phyloP scores from a whole-genome alignment of 345 rosid genomes.

The Mallotus nudiflorus region DNA sequence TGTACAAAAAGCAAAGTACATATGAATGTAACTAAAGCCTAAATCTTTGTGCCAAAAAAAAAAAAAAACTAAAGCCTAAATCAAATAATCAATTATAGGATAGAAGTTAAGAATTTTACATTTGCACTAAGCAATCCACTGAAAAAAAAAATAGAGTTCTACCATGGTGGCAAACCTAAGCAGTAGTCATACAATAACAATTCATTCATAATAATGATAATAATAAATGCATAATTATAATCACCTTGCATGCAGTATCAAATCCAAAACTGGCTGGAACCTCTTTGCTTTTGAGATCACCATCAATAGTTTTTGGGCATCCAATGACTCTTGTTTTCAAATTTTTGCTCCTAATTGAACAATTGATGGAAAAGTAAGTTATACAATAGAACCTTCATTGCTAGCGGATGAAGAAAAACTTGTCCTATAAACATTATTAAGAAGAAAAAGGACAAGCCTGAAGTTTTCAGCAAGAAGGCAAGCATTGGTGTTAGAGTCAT shows the following conservation, averaged over 20 bases:
- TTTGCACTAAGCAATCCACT: too few species aligned
- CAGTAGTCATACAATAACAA: not conserved
- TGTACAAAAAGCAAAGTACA: not conserved
- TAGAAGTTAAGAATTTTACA: too few species aligned
- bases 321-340: constrained; percentile 88
- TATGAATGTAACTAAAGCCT: not conserved
- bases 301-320: constrained; percentile 99
- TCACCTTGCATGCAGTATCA: constrained; percentile 99
- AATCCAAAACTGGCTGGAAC: constrained; percentile 98
- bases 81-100: too few species aligned
- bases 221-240: not conserved
- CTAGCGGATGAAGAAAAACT: not conserved
- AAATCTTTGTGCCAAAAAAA: too few species aligned
- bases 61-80: too few species aligned
- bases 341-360: constrained; percentile 62
- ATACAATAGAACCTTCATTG: not conserved
- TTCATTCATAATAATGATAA: not conserved
- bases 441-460: constrained; percentile 40
- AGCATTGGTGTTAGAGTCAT: constrained; percentile 97
- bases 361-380: constrained; percentile 1
- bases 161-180: too few species aligned
- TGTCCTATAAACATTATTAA: not conserved
- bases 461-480: constrained; percentile 96
- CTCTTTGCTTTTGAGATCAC: constrained; percentile 97
- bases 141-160: too few species aligned